Evolutionary conservation across 2,329 filamentous ascomycete species (phyloP).

Genomic region (Aspergillus nomiae): DNA sequence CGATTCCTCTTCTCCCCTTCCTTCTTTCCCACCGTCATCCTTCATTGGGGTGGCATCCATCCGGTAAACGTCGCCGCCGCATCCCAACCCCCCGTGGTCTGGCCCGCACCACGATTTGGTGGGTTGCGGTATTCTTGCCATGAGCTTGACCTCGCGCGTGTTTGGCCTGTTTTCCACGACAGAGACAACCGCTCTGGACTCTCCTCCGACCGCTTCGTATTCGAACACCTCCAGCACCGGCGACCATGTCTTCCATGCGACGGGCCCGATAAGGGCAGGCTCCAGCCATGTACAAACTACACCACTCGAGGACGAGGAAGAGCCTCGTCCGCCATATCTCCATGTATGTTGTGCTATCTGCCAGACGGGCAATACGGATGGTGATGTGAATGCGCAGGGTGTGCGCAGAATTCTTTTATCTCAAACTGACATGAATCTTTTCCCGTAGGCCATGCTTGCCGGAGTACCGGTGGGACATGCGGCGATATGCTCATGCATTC

Average conservation of each 20-base stretch:
- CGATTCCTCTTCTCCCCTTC: conserved; percentile 10
- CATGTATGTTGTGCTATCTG: conserved; percentile 56
- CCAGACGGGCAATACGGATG: background rate
- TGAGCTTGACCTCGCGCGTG: conserved; percentile 61
- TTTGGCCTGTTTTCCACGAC: conserved; percentile 54
- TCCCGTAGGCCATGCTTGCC: conserved; percentile 81
- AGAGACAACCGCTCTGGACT: conserved; percentile 31
- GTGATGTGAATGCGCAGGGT: background rate
- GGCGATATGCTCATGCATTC: conserved; percentile 99
- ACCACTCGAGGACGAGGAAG: conserved; percentile 51
- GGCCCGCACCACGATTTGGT: conserved; percentile 35
- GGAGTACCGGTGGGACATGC: conserved; percentile 86
- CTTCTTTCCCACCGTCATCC: conserved; percentile 13
- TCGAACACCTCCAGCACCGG: conserved; percentile 27
- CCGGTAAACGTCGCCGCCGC: conserved; percentile 22
- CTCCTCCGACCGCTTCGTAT: conserved; percentile 30
- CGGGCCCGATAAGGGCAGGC: conserved; percentile 18
- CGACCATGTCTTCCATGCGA: conserved; percentile 20
- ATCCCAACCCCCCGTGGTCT: conserved; percentile 29
- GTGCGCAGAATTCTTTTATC: background rate
- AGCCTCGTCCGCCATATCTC: conserved; percentile 63
- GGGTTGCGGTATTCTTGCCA: conserved; percentile 46
- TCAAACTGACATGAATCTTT: background rate
- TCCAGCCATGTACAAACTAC: conserved; percentile 36
- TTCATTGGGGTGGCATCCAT: conserved; percentile 17